Percentiles rank a stretch among this genome's conserved stretches.
Conservation (phyloP, 2,329 filamentous ascomycete species). For the Epichloe uncinata region DNA sequence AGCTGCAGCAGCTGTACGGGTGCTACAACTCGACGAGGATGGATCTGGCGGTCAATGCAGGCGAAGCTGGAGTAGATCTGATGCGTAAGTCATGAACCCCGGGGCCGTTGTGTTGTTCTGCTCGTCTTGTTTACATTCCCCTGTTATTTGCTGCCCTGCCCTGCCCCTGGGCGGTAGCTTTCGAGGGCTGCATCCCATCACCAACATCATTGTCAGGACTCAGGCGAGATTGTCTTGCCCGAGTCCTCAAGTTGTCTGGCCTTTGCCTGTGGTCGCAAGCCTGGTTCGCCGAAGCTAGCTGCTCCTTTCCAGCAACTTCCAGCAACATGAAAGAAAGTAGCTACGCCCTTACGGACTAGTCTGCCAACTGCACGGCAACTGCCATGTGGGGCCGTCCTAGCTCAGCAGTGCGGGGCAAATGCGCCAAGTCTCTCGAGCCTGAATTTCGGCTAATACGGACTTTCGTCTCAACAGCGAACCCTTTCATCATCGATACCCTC, state of each 20-base stretch:
- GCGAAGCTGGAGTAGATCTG: conserved; percentile 24
- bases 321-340: no score
- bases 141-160: neutral
- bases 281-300: neutral
- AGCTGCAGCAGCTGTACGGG: conserved; percentile 31
- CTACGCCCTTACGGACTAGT: neutral
- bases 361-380: neutral
- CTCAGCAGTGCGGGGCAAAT: neutral
- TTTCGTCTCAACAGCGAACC: conserved; percentile 16
- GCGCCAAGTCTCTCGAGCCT: conserved; percentile 3
- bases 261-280: neutral
- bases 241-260: neutral
- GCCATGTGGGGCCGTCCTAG: neutral
- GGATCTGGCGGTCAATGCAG: conserved; percentile 30
- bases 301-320: neutral
- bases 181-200: neutral
- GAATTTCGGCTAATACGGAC: neutral
- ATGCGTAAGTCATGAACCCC: conserved; percentile 27
- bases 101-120: neutral
- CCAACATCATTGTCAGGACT: neutral
- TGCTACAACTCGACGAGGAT: conserved; percentile 38
- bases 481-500: conserved; percentile 27
- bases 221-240: no score
- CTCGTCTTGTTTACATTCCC: neutral
- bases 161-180: neutral